phyloP scores from a whole-genome alignment of 1,139 yeast species.

The Debaryomyces robertsiae region DNA sequence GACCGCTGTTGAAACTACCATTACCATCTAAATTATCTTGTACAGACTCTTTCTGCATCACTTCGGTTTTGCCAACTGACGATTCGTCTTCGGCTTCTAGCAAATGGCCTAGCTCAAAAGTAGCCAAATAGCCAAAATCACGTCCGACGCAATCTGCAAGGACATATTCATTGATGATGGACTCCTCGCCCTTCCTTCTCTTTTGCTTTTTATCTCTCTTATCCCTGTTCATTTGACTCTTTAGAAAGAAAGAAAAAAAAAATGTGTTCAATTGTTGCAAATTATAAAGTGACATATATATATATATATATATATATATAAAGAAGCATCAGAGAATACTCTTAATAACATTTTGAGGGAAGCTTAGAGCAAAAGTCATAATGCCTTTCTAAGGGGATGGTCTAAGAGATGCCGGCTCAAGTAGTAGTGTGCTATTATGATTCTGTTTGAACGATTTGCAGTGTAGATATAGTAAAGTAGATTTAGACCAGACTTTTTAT shows the following conservation, averaged over 20 bases:
- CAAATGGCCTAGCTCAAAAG: conserved; percentile 1
- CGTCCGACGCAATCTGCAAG: background rate
- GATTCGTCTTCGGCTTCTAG: background rate
- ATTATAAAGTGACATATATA: background rate
- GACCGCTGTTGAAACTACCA: background rate
- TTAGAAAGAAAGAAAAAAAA: background rate
- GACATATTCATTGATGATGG: background rate
- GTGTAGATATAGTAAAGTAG: too few species aligned
- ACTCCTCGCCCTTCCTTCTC: conserved; percentile 9
- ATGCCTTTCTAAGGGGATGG: too few species aligned
- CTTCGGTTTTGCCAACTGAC: too few species aligned
- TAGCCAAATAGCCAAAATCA: background rate
- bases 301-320: too few species aligned
- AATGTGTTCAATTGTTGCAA: conserved; percentile 4
- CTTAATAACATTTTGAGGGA: too few species aligned
- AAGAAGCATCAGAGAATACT: too few species aligned
- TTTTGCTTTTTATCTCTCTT: conserved; percentile 9
- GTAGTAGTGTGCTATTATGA: too few species aligned
- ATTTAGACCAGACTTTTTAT: too few species aligned
- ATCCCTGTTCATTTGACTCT: conserved; percentile 5
- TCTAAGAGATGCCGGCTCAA: too few species aligned
- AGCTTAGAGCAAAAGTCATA: too few species aligned
- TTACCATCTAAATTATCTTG: background rate
- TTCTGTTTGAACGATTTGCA: too few species aligned
- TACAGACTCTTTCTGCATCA: background rate